Conservation (phyloP, 2,329 filamentous ascomycete genomes). For the Botrytis medusae region DNA sequence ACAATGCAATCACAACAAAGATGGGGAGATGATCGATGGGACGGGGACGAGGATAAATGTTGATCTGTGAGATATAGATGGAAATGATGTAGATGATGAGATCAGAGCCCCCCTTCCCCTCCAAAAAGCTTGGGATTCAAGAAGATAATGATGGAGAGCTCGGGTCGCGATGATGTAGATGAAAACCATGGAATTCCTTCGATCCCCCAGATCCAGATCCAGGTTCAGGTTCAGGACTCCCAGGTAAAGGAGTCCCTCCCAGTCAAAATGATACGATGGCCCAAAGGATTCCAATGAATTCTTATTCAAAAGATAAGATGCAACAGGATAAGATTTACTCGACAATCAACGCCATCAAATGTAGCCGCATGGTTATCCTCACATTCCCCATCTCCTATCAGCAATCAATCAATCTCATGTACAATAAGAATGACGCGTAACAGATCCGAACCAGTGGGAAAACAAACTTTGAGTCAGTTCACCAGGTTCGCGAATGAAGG, state of each 20-base stretch:
- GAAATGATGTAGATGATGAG: background rate
- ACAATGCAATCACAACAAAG: background rate
- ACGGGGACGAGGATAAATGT: background rate
- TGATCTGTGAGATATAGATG: conserved; percentile 1
- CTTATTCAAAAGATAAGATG: background rate
- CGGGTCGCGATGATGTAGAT: background rate
- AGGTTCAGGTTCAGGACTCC: background rate
- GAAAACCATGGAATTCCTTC: background rate
- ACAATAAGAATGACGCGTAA: background rate
- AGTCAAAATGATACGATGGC: background rate
- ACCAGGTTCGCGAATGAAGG: background rate
- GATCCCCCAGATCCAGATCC: background rate
- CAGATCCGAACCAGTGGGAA: background rate
- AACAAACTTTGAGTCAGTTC: background rate
- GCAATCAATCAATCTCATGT: background rate
- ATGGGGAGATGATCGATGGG: background rate
- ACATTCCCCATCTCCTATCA: background rate
- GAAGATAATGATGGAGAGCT: background rate
- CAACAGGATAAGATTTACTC: background rate
- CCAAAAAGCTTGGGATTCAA: background rate
- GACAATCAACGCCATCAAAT: background rate
- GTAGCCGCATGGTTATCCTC: background rate
- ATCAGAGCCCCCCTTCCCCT: background rate
- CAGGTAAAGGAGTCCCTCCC: background rate
- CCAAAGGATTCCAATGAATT: background rate